Percentiles rank a stretch among this genome's conserved stretches.
Evolutionary conservation across 2,329 filamentous ascomycete genomes (phyloP).

Genomic region (Aspergillus fischeri): DNA sequence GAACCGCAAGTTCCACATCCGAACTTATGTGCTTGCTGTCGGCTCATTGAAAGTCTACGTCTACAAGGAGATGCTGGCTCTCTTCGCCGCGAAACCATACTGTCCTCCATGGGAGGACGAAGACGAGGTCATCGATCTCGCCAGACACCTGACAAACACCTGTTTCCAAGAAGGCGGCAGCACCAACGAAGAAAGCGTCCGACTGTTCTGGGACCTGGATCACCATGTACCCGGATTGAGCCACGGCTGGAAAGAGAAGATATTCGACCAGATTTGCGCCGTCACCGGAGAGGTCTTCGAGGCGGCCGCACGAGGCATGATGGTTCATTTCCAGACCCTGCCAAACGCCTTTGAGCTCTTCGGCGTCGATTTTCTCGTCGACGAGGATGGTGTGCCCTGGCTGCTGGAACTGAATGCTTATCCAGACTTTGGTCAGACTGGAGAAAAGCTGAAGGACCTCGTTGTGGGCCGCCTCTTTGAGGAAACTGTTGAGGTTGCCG

Average conservation of each 20-base stretch:
- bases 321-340: constrained; percentile 85
- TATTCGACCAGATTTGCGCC: constrained; percentile 70
- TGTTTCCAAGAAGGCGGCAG: constrained; percentile 69
- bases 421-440: constrained; percentile 92
- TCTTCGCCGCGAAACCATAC: constrained; percentile 80
- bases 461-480: constrained; percentile 75
- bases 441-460: constrained; percentile 61
- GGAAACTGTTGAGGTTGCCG: constrained; percentile 63
- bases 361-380: constrained; percentile 85
- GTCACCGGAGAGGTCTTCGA: constrained; percentile 78
- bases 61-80: constrained; percentile 84
- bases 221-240: constrained; percentile 28
- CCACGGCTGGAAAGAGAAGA: constrained; percentile 50
- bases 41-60: constrained; percentile 79
- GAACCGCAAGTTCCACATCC: constrained; percentile 86
- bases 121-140: constrained; percentile 52
- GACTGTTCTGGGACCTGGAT: constrained; percentile 68
- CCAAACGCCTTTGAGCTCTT: constrained; percentile 89
- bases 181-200: constrained; percentile 61
- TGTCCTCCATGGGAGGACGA: constrained; percentile 51
- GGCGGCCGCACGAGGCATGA: constrained; percentile 77
- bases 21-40: constrained; percentile 80
- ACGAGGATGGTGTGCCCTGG: constrained; percentile 61
- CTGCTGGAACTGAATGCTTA: constrained; percentile 93
- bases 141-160: constrained; percentile 87